Percentiles rank a stretch among this genome's conserved stretches.
These are phyloP conservation scores for Dillenia suffruticosa DNA, from an alignment of 164 flowering plant species.

Conservation along the genomic window DNA sequence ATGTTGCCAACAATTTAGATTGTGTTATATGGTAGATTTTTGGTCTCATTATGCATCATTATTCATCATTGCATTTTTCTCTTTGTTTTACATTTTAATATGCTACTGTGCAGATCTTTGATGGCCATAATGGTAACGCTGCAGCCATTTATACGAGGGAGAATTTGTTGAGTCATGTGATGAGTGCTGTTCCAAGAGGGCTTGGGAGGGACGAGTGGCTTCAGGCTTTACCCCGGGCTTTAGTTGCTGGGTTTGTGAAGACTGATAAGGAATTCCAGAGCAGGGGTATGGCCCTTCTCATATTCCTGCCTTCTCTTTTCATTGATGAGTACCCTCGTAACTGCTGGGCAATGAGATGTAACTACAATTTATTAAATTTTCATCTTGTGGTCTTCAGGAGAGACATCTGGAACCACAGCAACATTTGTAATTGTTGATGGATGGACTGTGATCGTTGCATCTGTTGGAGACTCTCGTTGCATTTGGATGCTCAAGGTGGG, in stretches of 20 bases:
- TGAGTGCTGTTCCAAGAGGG: constrained; percentile 74
- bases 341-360: neutral
- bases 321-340: neutral
- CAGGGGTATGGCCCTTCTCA: constrained; percentile 44
- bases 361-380: neutral
- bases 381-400: constrained; percentile 43
- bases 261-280: constrained; percentile 85
- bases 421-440: constrained; percentile 87
- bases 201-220: constrained; percentile 90
- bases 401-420: constrained; percentile 91
- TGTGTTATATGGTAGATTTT: too few relatives aligned
- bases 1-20: too few relatives aligned
- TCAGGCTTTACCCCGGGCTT: constrained; percentile 81
- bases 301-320: neutral
- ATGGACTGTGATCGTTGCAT: constrained; percentile 96
- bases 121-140: constrained; percentile 91
- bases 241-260: constrained; percentile 92
- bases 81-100: too few relatives aligned
- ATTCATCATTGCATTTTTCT: too few relatives aligned
- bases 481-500: constrained; percentile 80
- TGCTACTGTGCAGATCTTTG: constrained; percentile 57
- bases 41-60: too few relatives aligned
- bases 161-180: constrained; percentile 59
- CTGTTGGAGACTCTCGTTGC: constrained; percentile 91
- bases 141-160: constrained; percentile 81